These are phyloP conservation scores for Leccinum subfulvum DNA, from an alignment of 1,284 basidiomycete species.

Conservation along the genomic window DNA sequence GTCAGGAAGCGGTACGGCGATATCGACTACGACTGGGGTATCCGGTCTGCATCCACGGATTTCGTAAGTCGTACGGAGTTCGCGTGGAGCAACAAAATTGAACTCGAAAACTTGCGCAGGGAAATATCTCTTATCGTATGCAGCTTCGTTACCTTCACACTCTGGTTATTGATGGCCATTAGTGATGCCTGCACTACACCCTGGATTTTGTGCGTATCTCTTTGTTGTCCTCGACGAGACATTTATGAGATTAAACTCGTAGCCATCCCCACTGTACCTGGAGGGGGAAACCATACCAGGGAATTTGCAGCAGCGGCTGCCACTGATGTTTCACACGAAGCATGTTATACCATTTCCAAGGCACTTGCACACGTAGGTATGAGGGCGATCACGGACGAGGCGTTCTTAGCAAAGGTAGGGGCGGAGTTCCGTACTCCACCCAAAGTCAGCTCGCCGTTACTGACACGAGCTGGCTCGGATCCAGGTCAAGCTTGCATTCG, in stretches of 20 bases:
- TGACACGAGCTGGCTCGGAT: neutral
- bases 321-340: constrained; percentile 54
- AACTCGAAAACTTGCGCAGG: constrained; percentile 37
- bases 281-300: constrained; percentile 65
- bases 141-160: neutral
- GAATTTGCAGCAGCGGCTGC: constrained; percentile 55
- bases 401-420: constrained; percentile 19
- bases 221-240: neutral
- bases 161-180: neutral
- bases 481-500: constrained; percentile 29
- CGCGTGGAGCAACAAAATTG: neutral
- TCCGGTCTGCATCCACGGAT: constrained; percentile 65
- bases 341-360: constrained; percentile 54
- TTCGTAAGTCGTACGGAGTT: constrained; percentile 38
- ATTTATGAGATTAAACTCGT: neutral
- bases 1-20: constrained; percentile 51
- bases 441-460: neutral
- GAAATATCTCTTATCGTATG: constrained; percentile 60
- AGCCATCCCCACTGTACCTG: constrained; percentile 52
- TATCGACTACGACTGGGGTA: constrained; percentile 53
- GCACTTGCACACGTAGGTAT: constrained; percentile 59
- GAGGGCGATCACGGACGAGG: constrained; percentile 54
- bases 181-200: constrained; percentile 49
- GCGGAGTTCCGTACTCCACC: neutral
- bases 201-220: constrained; percentile 40